phyloP scores from a whole-genome alignment of 2,329 filamentous ascomycete genomes.

The Bipolaris victoriae region DNA sequence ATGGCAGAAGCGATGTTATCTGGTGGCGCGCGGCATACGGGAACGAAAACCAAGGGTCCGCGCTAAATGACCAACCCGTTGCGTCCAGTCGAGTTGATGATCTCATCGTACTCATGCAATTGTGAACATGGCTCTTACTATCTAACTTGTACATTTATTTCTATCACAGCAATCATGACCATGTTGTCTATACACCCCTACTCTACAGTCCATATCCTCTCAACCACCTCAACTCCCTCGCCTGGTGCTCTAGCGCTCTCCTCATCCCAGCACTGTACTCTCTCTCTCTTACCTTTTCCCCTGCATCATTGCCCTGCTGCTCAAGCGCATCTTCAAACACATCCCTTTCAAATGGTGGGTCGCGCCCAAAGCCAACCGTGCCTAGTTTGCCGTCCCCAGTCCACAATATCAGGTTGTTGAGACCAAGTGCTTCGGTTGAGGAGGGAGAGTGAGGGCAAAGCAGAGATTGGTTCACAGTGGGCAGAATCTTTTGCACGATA shows the following conservation, averaged over 20 bases:
- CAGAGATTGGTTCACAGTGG: conserved; percentile 52
- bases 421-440: conserved; percentile 29
- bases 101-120: background rate
- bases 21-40: background rate
- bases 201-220: conserved; percentile 65
- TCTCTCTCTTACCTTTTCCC: conserved; percentile 60
- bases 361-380: conserved; percentile 61
- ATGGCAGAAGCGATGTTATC: background rate
- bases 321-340: conserved; percentile 45
- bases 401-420: conserved; percentile 80
- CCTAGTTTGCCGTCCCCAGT: conserved; percentile 82
- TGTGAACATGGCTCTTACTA: too few relatives aligned
- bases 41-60: background rate
- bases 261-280: conserved; percentile 75
- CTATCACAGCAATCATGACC: background rate
- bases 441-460: background rate
- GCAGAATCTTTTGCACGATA: conserved; percentile 79
- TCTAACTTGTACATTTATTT: background rate
- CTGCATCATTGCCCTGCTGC: conserved; percentile 43
- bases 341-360: conserved; percentile 34
- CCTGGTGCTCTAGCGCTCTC: conserved; percentile 74
- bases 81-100: background rate
- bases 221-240: conserved; percentile 78
- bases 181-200: background rate
- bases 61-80: background rate